These are phyloP conservation scores for Trichoderma aggressivum DNA, from an alignment of 2,329 filamentous ascomycete genomes.

Conservation along the genomic window DNA sequence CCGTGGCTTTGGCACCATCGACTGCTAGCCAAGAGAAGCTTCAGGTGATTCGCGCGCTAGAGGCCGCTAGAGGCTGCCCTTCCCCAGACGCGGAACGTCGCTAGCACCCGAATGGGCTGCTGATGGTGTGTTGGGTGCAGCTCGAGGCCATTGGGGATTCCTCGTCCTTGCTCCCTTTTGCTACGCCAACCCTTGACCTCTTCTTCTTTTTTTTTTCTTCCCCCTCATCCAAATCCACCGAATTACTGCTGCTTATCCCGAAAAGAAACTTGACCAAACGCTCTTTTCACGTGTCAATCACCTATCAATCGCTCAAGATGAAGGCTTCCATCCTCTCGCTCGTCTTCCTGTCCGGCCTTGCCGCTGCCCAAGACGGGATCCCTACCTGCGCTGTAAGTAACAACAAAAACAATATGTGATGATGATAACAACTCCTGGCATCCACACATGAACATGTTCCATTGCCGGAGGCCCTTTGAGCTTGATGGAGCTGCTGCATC, in stretches of 20 bases:
- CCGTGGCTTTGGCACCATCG: neutral
- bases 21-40: neutral
- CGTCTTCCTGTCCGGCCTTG: slow-evolving; percentile 32
- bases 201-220: neutral
- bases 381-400: slow-evolving; percentile 40
- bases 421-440: neutral
- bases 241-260: neutral
- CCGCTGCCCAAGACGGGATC: slow-evolving; percentile 35
- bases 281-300: neutral
- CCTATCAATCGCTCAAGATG: slow-evolving; percentile 30
- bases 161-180: neutral
- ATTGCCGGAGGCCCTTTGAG: neutral
- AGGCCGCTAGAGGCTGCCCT: neutral
- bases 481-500: neutral
- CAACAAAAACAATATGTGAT: neutral
- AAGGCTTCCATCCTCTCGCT: slow-evolving; percentile 33
- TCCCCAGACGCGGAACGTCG: neutral
- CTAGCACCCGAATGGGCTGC: slow-evolving; percentile 2
- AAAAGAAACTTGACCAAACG: neutral
- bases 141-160: neutral
- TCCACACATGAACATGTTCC: neutral
- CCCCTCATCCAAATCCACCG: neutral
- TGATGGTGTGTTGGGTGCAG: neutral
- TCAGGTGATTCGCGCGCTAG: neutral
- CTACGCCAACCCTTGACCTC: neutral